Conservation (phyloP, 2,329 filamentous ascomycete species). For the Pezicula neosporulosa region DNA sequence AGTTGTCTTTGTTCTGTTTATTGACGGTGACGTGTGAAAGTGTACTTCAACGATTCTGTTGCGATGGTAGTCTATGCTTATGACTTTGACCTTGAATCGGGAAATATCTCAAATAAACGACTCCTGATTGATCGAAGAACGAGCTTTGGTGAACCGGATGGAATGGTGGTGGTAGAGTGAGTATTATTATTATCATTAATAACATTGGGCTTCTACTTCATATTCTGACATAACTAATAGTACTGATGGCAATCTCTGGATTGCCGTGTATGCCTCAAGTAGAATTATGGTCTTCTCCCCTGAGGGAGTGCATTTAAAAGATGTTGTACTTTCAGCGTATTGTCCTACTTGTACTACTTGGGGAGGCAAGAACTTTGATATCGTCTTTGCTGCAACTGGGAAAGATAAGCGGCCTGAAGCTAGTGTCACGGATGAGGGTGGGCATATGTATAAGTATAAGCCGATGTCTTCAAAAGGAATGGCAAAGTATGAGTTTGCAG, state of each 20-base stretch:
- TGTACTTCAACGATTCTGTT: conserved; percentile 33
- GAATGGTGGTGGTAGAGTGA: conserved; percentile 35
- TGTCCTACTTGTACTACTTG: conserved; percentile 33
- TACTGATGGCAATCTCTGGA: conserved; percentile 33
- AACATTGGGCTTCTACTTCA: neutral
- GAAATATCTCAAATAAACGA: conserved; percentile 28
- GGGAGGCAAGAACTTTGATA: conserved; percentile 31
- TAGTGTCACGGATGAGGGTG: conserved; percentile 29
- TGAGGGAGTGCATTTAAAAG: conserved; percentile 28
- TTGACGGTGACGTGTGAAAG: conserved; percentile 14
- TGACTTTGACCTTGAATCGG: conserved; percentile 30
- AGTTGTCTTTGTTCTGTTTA: neutral
- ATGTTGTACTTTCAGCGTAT: conserved; percentile 29
- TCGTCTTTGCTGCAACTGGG: conserved; percentile 29
- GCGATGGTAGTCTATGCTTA: conserved; percentile 28
- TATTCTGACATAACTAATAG: conserved; percentile 12
- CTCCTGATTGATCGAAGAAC: conserved; percentile 15
- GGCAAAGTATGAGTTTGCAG: conserved; percentile 32
- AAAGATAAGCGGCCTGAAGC: conserved; percentile 17
- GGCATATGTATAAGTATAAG: conserved; percentile 32
- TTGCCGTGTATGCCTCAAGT: conserved; percentile 30
- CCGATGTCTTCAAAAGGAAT: conserved; percentile 20
- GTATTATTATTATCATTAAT: conserved; percentile 6
- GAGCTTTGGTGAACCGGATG: conserved; percentile 28
- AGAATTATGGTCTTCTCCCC: conserved; percentile 32